Base-by-base conservation (phyloP, 192 early-diverging fungal genomes). In the Chytriomyces sp. region DNA sequence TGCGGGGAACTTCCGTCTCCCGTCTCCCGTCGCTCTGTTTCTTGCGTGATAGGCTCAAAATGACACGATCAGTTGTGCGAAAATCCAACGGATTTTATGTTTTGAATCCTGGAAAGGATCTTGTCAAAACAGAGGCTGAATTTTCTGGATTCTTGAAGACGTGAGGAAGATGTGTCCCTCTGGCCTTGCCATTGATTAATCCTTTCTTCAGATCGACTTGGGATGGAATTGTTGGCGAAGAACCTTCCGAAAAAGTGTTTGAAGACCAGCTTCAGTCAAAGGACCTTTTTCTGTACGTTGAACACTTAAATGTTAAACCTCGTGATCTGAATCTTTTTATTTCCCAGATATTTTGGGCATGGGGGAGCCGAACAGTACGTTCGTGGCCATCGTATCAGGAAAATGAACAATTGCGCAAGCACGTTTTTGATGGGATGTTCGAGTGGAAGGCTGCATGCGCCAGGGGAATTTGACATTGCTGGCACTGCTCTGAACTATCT, bases 391-490 rank as follows among this genome's bases (percentile, higher is more conserved):
- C 81, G 86, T 35, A 84, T 97, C 35, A 90, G 92, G 8, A 76
- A 86, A 46, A 78, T 96, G 7, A 76, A 86, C 0, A 80, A 81
- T 13, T 94, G 95, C 65, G 89, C 94, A 5, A 93, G 95, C 0
- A 83, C 94, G 0, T 76, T 99, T 44, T 79, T 99, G 57, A 86
- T 99, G 77, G 98, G 98, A 2, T 99, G 98, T 80, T 98, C 96
- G 76, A 96, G 95, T 72, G 98, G 97, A 20, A 80, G 81, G 20
- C 81, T 98, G 8, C 82, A 86, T 62, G 78, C 85, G 1, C 84
- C 72, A 0, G 97, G 97, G 0, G 94, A 97, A 65, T 98, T 93
- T 83, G 96, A 99, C 77, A 92, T 96, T 2, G 80, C 86, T 50
- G 97, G 98, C 3, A 91, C 91, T 35, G 89, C 92, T 0, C 73